These are phyloP conservation scores for Auxenochlorella pyrenoidosa DNA, from an alignment of 139 green algal genomes.

Conservation along the genomic window DNA sequence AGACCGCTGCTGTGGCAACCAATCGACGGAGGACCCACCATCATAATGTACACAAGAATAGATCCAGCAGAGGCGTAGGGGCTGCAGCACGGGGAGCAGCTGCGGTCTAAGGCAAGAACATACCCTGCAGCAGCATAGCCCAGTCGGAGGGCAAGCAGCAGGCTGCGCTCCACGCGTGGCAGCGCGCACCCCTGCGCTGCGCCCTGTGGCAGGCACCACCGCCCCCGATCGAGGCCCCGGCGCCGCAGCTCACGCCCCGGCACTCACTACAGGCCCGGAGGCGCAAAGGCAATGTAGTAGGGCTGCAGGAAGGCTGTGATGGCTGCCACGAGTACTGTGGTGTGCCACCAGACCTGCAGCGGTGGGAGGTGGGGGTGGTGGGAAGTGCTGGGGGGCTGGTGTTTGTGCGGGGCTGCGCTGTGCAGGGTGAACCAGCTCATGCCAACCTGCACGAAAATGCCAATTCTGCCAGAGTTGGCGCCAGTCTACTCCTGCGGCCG, in stretches of 20 bases:
- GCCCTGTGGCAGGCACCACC: neutral
- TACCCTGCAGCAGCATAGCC: neutral
- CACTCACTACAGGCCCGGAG: slow-evolving; percentile 32
- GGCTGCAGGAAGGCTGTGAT: slow-evolving; percentile 42
- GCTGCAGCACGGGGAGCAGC: neutral
- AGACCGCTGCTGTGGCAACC: neutral
- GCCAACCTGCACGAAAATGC: neutral
- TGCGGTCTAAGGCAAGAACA: neutral
- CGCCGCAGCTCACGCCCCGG: too few species aligned
- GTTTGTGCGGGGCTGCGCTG: neutral
- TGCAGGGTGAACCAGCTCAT: neutral
- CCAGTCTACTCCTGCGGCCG: too few species aligned
- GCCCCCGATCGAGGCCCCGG: too few species aligned
- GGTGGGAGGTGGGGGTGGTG: too few species aligned
- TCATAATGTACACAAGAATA: slow-evolving; percentile 27
- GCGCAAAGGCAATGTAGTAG: slow-evolving; percentile 28
- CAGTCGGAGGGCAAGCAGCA: too few species aligned
- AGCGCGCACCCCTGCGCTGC: neutral
- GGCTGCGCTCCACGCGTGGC: neutral
- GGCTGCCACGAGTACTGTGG: slow-evolving; percentile 31
- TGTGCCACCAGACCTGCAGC: slow-evolving; percentile 34
- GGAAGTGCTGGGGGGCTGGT: too few species aligned
- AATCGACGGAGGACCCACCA: neutral
- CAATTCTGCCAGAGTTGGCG: too few species aligned
- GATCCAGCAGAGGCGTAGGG: slow-evolving; percentile 19